These are phyloP conservation scores for Starmerella sirachaensis DNA, from an alignment of 805 yeast species.

Conservation along the genomic window DNA sequence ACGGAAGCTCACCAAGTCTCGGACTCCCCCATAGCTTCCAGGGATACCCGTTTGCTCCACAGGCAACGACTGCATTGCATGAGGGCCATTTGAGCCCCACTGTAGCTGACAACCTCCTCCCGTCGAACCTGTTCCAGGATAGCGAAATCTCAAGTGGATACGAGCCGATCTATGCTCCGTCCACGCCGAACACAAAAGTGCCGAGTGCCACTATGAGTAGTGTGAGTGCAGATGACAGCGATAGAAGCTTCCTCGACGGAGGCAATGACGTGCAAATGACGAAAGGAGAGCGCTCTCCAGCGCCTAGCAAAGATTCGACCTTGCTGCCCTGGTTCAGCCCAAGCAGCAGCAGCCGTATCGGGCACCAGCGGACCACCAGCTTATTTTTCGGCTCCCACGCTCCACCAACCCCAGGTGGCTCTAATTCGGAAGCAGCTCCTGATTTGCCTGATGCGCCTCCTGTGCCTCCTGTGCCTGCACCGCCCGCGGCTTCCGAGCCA, in stretches of 20 bases:
- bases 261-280: neutral
- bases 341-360: neutral
- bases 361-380: conserved; percentile 9
- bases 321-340: conserved; percentile 16
- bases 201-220: neutral
- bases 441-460: neutral
- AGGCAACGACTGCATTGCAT: neutral
- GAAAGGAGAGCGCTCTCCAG: conserved; percentile 1
- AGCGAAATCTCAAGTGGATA: neutral
- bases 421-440: no score
- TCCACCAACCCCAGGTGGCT: no score
- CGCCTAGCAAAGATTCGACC: neutral
- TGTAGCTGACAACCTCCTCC: conserved; percentile 10
- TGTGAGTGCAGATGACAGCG: no score
- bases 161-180: neutral
- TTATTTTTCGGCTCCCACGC: conserved; percentile 13
- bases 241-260: no score
- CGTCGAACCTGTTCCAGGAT: conserved; percentile 15
- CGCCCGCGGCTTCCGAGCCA: no score
- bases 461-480: neutral
- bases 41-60: conserved; percentile 1
- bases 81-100: conserved; percentile 6
- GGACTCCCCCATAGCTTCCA: no score
- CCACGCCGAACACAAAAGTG: neutral
- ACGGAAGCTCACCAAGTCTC: no score